phyloP scores from a whole-genome alignment of 495 filamentous ascomycete species.

The Penicillium simplicissimum region DNA sequence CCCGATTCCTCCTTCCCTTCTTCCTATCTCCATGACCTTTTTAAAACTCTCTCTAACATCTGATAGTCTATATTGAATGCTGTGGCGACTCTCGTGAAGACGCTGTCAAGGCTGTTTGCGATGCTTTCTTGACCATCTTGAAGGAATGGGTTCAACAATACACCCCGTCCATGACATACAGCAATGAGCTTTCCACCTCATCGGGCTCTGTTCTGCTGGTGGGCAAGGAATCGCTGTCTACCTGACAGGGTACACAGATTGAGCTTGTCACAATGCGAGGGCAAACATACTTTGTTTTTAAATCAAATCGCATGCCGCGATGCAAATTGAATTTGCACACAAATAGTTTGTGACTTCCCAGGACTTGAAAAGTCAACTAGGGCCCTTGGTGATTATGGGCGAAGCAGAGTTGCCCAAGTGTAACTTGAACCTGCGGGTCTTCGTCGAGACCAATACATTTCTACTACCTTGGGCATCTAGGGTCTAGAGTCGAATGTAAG shows the following conservation, averaged over 20 bases:
- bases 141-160: slow-evolving; percentile 59
- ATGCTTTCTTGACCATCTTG: slow-evolving; percentile 51
- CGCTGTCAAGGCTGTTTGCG: slow-evolving; percentile 54
- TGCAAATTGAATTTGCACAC: not conserved
- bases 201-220: slow-evolving; percentile 41
- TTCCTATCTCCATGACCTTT: too few species aligned
- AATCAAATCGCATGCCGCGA: not conserved
- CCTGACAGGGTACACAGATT: not conserved
- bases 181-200: slow-evolving; percentile 41
- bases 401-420: not conserved
- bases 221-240: slow-evolving; percentile 13
- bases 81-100: slow-evolving; percentile 44
- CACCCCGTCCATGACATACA: slow-evolving; percentile 43
- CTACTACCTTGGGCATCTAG: not conserved
- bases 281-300: not conserved
- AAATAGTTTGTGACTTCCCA: not conserved
- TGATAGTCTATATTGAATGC: slow-evolving; percentile 58
- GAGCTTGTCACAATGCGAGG: not conserved
- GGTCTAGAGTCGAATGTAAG: too few species aligned
- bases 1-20: slow-evolving; percentile 8
- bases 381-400: too few species aligned
- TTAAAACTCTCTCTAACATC: slow-evolving; percentile 6
- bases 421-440: slow-evolving; percentile 7
- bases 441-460: not conserved
- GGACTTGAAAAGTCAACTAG: not conserved